Conservation (phyloP, 164 flowering plant species). For the Vitis labrusca region DNA sequence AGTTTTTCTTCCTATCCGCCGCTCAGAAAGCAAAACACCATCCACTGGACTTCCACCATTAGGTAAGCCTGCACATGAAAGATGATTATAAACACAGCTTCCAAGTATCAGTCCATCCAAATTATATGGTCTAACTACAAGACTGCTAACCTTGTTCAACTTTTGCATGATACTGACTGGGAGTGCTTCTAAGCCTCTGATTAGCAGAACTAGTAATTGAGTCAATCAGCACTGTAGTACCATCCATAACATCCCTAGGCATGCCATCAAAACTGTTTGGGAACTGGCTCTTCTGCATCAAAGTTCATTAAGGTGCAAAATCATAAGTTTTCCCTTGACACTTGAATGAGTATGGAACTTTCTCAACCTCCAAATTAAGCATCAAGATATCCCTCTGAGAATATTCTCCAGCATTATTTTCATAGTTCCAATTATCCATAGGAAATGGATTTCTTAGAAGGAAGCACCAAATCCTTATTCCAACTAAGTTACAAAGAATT, state of each 20-base stretch:
- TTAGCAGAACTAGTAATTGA: conserved; percentile 7
- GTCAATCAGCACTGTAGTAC: conserved; percentile 14
- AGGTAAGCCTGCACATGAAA: conserved; percentile 35
- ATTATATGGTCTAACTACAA: background rate
- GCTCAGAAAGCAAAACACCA: conserved; percentile 37
- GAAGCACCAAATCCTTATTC: background rate
- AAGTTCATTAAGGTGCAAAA: conserved; percentile 23
- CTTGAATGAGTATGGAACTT: background rate
- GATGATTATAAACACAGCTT: background rate
- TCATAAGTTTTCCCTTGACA: conserved; percentile 6
- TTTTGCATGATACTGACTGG: conserved; percentile 20
- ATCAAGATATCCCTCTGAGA: background rate
- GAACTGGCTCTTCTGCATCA: conserved; percentile 24
- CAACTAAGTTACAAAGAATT: background rate
- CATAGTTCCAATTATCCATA: background rate
- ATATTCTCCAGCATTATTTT: background rate
- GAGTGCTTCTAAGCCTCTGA: conserved; percentile 18
- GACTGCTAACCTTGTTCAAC: conserved; percentile 39
- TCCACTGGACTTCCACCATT: conserved; percentile 38
- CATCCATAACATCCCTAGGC: conserved; percentile 20
- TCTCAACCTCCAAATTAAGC: background rate
- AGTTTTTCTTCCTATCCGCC: conserved; percentile 46
- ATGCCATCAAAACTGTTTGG: conserved; percentile 22
- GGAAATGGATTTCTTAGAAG: background rate
- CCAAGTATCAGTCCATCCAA: background rate